These are phyloP conservation scores for Vigna angularis DNA, from an alignment of 306 rosid species.

Conservation along the genomic window DNA sequence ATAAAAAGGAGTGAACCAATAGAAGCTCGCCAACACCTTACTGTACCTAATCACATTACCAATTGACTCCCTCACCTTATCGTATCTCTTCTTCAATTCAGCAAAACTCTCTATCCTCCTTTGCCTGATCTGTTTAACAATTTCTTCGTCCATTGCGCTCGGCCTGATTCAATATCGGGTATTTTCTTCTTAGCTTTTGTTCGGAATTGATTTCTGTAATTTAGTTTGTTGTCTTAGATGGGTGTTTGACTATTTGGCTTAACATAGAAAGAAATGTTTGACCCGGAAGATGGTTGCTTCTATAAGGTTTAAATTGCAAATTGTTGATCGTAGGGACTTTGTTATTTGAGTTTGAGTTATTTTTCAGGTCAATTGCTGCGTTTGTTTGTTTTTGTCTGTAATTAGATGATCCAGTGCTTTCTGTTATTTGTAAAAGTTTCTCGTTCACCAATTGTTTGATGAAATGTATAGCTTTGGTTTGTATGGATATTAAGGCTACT, in stretches of 20 bases:
- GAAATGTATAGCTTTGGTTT: constrained; percentile 34
- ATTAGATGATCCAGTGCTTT: neutral
- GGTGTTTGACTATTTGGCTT: constrained; percentile 2
- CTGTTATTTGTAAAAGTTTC: neutral
- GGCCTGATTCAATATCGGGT: neutral
- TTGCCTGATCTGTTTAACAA: neutral
- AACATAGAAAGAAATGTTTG: constrained; percentile 6
- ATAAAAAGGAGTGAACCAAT: neutral
- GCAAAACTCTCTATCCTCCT: neutral
- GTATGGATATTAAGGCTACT: constrained; percentile 10
- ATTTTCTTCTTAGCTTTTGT: neutral
- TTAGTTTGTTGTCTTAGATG: neutral
- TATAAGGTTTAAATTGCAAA: neutral
- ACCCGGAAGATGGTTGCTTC: neutral
- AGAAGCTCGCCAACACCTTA: neutral
- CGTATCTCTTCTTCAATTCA: neutral
- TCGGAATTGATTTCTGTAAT: neutral
- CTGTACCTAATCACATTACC: too few relatives aligned
- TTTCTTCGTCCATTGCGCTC: neutral
- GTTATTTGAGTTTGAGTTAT: constrained; percentile 13
- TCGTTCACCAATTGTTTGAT: constrained; percentile 28
- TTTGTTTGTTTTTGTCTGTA: neutral
- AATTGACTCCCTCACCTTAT: neutral
- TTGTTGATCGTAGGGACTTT: neutral
- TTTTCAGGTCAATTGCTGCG: constrained; percentile 4